Percentiles rank a stretch among this genome's conserved stretches.
phyloP scores from a whole-genome alignment of 2,329 filamentous ascomycete genomes.

The Meredithiella fracta region DNA sequence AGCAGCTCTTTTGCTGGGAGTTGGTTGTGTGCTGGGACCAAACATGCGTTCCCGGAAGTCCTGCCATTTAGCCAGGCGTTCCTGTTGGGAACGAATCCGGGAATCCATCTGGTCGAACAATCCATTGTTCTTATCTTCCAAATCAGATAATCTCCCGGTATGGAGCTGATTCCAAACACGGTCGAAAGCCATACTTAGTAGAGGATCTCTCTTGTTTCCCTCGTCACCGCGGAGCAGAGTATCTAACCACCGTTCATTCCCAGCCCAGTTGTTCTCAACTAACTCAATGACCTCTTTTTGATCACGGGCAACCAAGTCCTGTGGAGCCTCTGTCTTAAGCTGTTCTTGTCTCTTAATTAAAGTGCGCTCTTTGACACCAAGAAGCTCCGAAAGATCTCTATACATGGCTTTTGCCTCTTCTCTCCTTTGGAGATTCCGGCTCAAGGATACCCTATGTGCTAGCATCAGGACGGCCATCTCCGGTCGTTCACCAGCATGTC shows the following conservation, averaged over 20 bases:
- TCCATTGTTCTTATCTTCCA: slow-evolving; percentile 34
- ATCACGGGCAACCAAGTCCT: slow-evolving; percentile 26
- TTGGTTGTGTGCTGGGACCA: slow-evolving; percentile 18
- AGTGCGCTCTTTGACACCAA: slow-evolving; percentile 45
- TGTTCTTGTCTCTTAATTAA: slow-evolving; percentile 38
- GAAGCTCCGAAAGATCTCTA: slow-evolving; percentile 43
- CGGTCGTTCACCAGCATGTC: slow-evolving; percentile 36
- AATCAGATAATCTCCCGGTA: slow-evolving; percentile 37
- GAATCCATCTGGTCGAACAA: slow-evolving; percentile 55
- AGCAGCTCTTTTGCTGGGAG: slow-evolving; percentile 17
- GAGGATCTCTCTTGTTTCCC: slow-evolving; percentile 36
- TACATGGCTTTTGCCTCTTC: slow-evolving; percentile 42
- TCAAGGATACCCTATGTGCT: slow-evolving; percentile 53
- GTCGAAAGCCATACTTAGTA: slow-evolving; percentile 53
- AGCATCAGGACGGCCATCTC: slow-evolving; percentile 51
- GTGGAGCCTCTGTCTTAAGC: slow-evolving; percentile 19
- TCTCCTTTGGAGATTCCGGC: slow-evolving; percentile 41
- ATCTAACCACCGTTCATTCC: slow-evolving; percentile 57
- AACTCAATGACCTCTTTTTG: slow-evolving; percentile 37
- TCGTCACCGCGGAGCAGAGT: slow-evolving; percentile 52
- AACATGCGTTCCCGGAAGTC: slow-evolving; percentile 40
- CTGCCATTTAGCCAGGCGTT: slow-evolving; percentile 57
- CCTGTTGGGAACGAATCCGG: slow-evolving; percentile 49
- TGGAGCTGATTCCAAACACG: slow-evolving; percentile 55
- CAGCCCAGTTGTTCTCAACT: slow-evolving; percentile 61